A percentile compares a stretch with the other conserved stretches of the same genome.
These are phyloP conservation scores for Stygiomarasmius scandens DNA, from an alignment of 1,284 basidiomycete species.

Conservation along the genomic window DNA sequence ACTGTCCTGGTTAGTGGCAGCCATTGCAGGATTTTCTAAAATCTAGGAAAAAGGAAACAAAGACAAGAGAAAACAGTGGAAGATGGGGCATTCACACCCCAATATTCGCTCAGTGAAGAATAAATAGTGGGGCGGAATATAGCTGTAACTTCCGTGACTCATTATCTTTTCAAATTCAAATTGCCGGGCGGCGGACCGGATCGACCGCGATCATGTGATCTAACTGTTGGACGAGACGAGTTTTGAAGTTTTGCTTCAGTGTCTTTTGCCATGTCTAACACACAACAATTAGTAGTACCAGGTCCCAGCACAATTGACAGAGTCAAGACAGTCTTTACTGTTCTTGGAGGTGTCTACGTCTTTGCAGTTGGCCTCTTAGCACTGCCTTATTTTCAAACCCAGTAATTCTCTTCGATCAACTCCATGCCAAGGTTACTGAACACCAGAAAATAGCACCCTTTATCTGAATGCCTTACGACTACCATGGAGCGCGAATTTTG, in stretches of 20 bases:
- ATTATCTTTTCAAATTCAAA: too few relatives aligned
- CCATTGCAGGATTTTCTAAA: not conserved
- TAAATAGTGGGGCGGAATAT: too few relatives aligned
- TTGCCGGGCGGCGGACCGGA: too few relatives aligned
- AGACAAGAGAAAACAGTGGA: not conserved
- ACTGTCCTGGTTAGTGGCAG: not conserved
- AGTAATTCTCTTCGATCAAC: slow-evolving; percentile 8
- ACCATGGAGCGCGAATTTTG: slow-evolving; percentile 67
- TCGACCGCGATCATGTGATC: too few relatives aligned
- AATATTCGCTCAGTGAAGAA: too few relatives aligned
- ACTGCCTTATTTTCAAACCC: slow-evolving; percentile 18
- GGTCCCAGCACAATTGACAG: slow-evolving; percentile 4
- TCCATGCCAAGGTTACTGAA: not conserved
- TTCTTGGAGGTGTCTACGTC: slow-evolving; percentile 15
- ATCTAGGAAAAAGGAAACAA: not conserved
- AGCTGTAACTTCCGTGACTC: too few relatives aligned
- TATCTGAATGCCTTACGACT: slow-evolving; percentile 73
- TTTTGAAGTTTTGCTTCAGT: not conserved
- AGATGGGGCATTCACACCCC: too few relatives aligned
- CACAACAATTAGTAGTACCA: not conserved
- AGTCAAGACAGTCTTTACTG: slow-evolving; percentile 9
- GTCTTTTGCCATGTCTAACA: not conserved
- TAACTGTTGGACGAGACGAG: too few relatives aligned
- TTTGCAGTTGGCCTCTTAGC: slow-evolving; percentile 14
- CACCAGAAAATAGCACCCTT: slow-evolving; percentile 6